Conservation (phyloP, 2,329 filamentous ascomycete species). For the Fusarium brachygibbosum region DNA sequence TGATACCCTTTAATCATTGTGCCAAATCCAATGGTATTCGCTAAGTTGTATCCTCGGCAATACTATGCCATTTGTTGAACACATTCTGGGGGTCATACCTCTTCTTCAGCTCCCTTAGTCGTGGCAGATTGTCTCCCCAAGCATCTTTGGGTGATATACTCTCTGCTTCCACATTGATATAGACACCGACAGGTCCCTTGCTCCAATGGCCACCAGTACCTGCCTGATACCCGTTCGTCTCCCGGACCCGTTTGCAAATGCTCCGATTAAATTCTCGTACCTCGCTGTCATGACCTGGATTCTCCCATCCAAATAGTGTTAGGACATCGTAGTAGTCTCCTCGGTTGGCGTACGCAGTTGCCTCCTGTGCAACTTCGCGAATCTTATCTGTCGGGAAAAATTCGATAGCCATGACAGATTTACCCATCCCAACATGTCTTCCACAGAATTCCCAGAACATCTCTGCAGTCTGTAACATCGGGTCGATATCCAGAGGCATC, state of each 20-base stretch:
- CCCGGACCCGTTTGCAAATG: slow-evolving; percentile 47
- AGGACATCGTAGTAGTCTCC: slow-evolving; percentile 60
- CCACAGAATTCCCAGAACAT: slow-evolving; percentile 49
- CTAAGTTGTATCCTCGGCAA: slow-evolving; percentile 15
- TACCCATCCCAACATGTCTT: slow-evolving; percentile 37
- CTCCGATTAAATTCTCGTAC: slow-evolving; percentile 57
- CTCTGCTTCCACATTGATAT: slow-evolving; percentile 51
- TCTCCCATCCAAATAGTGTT: slow-evolving; percentile 58
- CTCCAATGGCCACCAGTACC: slow-evolving; percentile 26
- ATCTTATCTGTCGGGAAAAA: slow-evolving; percentile 58
- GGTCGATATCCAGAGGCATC: slow-evolving; percentile 54
- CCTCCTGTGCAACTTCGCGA: slow-evolving; percentile 51
- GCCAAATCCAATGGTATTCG: not conserved
- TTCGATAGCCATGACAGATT: slow-evolving; percentile 55
- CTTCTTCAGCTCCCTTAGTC: slow-evolving; percentile 52
- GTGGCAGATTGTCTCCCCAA: slow-evolving; percentile 51
- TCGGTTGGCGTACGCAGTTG: slow-evolving; percentile 62
- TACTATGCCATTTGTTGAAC: slow-evolving; percentile 52
- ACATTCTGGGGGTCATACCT: slow-evolving; percentile 54
- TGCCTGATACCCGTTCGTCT: slow-evolving; percentile 45
- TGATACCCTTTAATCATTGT: too few species aligned
- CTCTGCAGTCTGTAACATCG: slow-evolving; percentile 47
- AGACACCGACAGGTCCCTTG: slow-evolving; percentile 47
- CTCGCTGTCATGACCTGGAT: slow-evolving; percentile 53
- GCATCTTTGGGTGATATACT: slow-evolving; percentile 46